Evolutionary conservation across 2,329 filamentous ascomycete species (phyloP).

Genomic region (Pseudogymnoascus sp.): DNA sequence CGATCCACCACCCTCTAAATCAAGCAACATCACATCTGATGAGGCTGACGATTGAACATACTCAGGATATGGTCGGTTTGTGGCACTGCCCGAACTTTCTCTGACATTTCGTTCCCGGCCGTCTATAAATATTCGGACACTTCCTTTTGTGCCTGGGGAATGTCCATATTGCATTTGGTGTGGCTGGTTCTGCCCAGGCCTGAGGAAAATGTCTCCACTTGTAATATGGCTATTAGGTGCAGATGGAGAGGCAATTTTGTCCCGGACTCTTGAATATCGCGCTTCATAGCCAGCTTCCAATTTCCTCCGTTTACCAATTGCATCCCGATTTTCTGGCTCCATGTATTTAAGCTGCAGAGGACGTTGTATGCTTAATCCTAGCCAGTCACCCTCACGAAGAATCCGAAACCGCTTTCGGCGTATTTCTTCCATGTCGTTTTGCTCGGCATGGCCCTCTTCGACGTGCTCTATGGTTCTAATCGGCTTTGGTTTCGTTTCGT

Average conservation of each 20-base stretch:
- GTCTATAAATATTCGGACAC: slow-evolving; percentile 26
- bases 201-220: neutral
- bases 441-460: slow-evolving; percentile 3
- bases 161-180: neutral
- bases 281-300: slow-evolving; percentile 21
- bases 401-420: slow-evolving; percentile 23
- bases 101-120: slow-evolving; percentile 20
- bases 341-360: slow-evolving; percentile 21
- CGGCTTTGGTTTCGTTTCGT: neutral
- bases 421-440: slow-evolving; percentile 14
- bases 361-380: slow-evolving; percentile 22
- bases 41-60: slow-evolving; percentile 13
- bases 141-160: neutral
- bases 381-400: slow-evolving; percentile 27
- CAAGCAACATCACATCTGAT: slow-evolving; percentile 28
- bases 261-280: slow-evolving; percentile 18
- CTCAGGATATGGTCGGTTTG: slow-evolving; percentile 11
- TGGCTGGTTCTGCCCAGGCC: neutral
- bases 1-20: slow-evolving; percentile 7
- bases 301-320: slow-evolving; percentile 25
- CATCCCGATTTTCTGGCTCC: slow-evolving; percentile 17
- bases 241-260: slow-evolving; percentile 18
- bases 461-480: neutral
- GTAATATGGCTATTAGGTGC: neutral
- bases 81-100: slow-evolving; percentile 22